A percentile compares a stretch with the other conserved stretches of the same genome.
Evolutionary conservation across 148 eudicot species (phyloP).

Genomic region (Hydrangea macrophylla): DNA sequence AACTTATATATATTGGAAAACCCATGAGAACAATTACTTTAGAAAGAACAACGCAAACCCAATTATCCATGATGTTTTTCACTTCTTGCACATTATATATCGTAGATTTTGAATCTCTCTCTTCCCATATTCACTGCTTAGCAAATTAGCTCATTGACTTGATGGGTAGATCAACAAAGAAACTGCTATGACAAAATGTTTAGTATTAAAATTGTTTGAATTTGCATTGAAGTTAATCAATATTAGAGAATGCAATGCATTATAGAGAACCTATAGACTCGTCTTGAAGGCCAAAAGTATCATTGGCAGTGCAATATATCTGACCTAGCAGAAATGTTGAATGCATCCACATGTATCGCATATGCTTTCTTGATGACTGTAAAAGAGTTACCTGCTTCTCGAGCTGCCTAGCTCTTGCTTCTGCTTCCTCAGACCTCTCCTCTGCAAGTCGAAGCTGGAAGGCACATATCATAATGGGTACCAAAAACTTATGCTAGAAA

Average conservation of each 20-base stretch:
- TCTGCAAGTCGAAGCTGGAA: conserved; percentile 85
- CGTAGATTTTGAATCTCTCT: background rate
- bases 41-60: background rate
- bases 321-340: background rate
- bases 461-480: conserved; percentile 28
- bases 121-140: background rate
- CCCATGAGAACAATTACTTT: background rate
- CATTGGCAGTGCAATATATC: background rate
- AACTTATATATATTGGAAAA: background rate
- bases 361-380: background rate
- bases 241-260: conserved; percentile 1
- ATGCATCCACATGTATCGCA: background rate
- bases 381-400: conserved; percentile 70
- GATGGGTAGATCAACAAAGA: background rate
- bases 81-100: background rate
- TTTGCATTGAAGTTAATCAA: background rate
- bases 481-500: conserved; percentile 1
- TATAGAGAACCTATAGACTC: too few relatives aligned
- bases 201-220: background rate
- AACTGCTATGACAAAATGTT: background rate
- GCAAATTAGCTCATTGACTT: background rate
- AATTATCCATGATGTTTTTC: background rate
- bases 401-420: conserved; percentile 85
- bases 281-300: background rate
- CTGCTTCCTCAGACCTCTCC: conserved; percentile 79